phyloP scores from a whole-genome alignment of 2,329 filamentous ascomycete genomes.

The Scopulariopsis brevicaulis region DNA sequence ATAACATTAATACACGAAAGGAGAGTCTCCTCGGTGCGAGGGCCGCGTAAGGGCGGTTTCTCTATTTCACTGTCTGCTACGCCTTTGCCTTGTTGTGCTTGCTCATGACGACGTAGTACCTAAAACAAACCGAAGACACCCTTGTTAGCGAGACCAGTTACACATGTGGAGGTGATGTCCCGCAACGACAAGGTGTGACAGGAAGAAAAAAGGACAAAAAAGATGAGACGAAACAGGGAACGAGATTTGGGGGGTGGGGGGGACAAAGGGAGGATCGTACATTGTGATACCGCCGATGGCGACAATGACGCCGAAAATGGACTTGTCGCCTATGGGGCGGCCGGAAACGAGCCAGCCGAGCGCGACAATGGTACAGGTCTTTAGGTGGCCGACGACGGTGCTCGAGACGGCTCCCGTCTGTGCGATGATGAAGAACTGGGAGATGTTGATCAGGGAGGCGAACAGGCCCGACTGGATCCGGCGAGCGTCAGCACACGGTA shows the following conservation, averaged over 20 bases:
- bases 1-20: neutral
- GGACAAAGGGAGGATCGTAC: conserved; percentile 31
- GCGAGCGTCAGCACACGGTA: neutral
- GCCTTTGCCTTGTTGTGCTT: conserved; percentile 20
- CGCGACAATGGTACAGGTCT: conserved; percentile 54
- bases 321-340: conserved; percentile 42
- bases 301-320: conserved; percentile 40
- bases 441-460: conserved; percentile 54
- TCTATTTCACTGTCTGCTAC: conserved; percentile 7
- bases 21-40: neutral
- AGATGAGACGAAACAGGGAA: conserved; percentile 22
- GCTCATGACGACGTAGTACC: conserved; percentile 36
- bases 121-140: conserved; percentile 10
- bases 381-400: conserved; percentile 54
- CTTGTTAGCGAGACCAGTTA: neutral
- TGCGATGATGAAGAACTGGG: conserved; percentile 50
- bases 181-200: neutral
- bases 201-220: neutral
- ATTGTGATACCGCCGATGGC: conserved; percentile 45
- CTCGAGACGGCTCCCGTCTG: conserved; percentile 52
- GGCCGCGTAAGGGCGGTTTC: neutral
- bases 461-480: conserved; percentile 44
- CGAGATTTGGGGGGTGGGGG: neutral
- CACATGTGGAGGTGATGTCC: neutral
- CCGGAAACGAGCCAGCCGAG: conserved; percentile 49